Evolutionary conservation across 2,329 filamentous ascomycete species (phyloP), one percentile per base, ranked within the genome.

Genomic region (Camillea tinctor): DNA sequence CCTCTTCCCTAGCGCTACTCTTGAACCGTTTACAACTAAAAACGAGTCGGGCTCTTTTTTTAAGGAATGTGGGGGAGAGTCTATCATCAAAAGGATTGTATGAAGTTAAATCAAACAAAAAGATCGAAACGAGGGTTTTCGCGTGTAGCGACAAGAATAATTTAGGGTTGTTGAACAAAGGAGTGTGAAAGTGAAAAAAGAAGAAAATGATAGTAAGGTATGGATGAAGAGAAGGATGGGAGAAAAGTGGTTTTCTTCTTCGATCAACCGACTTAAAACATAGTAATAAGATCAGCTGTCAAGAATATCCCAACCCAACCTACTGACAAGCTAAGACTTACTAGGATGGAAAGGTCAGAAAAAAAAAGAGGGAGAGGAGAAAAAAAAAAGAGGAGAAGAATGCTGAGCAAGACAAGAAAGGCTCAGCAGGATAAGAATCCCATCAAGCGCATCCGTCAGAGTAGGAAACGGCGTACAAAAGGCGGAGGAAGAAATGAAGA

Each of bases 401-500:
- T 49, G 30, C 26, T 53, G 2, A 19, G 15, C 17, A 26, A 1
- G 23, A 22, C 48, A 56, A 8, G n/a, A n/a, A 59, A 59, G 36
- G 30, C 26, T 53, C 8, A 19, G 15, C 17, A 26, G 2, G 23
- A 22, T 23, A 56, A 8, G 24, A 24, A 53, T 23, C 9, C 19
- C 17, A n/a, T 26, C 5, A 59, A 52, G 57, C 56, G 53, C 57
- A 54, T 49, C 19, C 54, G 60, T 64, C 56, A 4, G 36, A 5
- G n/a, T 11, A 24, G 50, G 26, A 51, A 19, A 11, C 49, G 3
- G 6, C 60, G 56, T 60, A 58, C 13, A 30, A 62, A 66, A 63
- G 59, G 36, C 56, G 61, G 60, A 60, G 63, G 63, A n/a, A 62
- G 60, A 63, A 60, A 62, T 59, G 63, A 63, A 65, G 63, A 70